Evolutionary conservation across 306 rosid genomes (phyloP), one percentile per base, ranked within the genome.

Genomic region (Prunus armeniaca): DNA sequence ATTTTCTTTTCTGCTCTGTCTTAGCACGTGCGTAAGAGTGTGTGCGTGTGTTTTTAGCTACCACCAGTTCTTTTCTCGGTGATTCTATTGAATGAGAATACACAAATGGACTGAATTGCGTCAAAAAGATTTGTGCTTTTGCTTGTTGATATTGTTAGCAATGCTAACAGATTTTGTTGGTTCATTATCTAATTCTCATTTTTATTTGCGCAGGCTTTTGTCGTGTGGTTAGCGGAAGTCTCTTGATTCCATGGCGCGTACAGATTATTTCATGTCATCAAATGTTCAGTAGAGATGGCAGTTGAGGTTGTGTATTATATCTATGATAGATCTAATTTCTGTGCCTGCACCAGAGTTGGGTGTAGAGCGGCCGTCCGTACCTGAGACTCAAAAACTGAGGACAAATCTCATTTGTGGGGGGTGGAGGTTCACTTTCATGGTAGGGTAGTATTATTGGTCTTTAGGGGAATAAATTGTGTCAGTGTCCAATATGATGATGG

Each of bases 161-260:
- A 38, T 38, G 9, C 49, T 49, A 58, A 7, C 72, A 65, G 62
- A 41, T 65, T 73, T 50, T 27, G 49, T 43, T 46, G 24, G 19
- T 9, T 43, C 6, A 49, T 13, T 47, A 18, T 84, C 67, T 78
- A 24, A 51, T 79, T 50, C 65, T 18, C 68, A 70, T 43, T 79
- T 60, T 71, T 76, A 24, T 85, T 77, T 82, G 75, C 76, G 47
- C 89, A 90, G 92, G 88, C 65, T 49, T 72, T 49, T 5, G 60
- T 67, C 76, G 61, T 74, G 69, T 57, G 61, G 52, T 55, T 34
- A 71, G 87, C 71, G 24, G 34, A 17, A 3, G 65, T 78, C 70
- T 73, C 74, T 71, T 62, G 51, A 62, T 66, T 70, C 83, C 80
- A 32, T 64, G 30, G 65, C 20, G 78, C 77, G 84, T 84, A 76